Base-by-base conservation (phyloP, 768 basidiomycete genomes). In the Tylopilus balloui region DNA sequence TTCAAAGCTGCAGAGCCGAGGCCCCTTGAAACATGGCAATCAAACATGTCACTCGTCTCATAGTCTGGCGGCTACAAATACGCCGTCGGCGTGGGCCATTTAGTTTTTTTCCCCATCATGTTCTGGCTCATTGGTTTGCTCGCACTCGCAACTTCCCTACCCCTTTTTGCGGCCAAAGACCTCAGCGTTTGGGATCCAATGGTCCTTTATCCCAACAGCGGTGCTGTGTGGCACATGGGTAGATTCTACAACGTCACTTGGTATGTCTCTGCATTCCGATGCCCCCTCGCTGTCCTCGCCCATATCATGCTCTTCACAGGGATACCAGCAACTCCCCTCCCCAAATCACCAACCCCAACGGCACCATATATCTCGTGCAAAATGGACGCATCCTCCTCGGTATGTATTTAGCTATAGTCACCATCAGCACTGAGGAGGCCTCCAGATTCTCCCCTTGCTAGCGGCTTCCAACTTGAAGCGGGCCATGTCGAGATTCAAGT, bases 281-380 rank as follows among this genome's bases (percentile, higher is more conserved):
- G 7, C n/a, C n/a, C 15, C 32, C 15, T 44, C n/a, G n/a, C n/a
- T n/a, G 5, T 34, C n/a, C 15, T n/a, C 24, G 41, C 32, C 34
- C 41, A 36, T 42, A 14, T 43, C 17, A 14, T 17, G 20, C 36
- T 23, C 42, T 47, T 17, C 2, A 12, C 45, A 73, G 73, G 73
- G 57, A 73, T 48, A 56, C 42, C 28, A 54, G 55, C 3, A 42
- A 51, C 39, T 43, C 59, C 10, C 69, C 70, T 11, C 14, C 23
- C 1, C 13, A 62, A 0, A 68, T 75, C 52, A 73, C 72, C 31
- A 69, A 72, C 50, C 21, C 47, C 12, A 8, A 27, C 6, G 68
- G 69, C 15, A 28, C 13, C 11, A 57, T 73, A 29, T 56, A 59
- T 45, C 62, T 73, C 28, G 56, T 66, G 42, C 51, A 53, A 12